These are phyloP conservation scores for Casuarina cunninghamiana DNA, from an alignment of 306 rosid genomes.

Conservation along the genomic window DNA sequence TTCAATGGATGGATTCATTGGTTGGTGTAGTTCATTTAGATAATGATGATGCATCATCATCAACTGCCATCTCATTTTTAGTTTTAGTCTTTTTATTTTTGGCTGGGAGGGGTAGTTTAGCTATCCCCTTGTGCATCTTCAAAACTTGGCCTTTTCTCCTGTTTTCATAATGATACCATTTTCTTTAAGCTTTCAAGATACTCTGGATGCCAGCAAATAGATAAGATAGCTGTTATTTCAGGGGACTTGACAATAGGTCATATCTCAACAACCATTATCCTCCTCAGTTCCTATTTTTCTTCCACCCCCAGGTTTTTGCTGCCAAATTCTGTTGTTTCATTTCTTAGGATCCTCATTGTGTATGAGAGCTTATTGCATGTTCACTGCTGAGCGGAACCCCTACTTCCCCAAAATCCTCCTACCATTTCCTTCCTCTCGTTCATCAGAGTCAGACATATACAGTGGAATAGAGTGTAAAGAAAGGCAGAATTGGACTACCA, in stretches of 20 bases:
- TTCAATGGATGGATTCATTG: not conserved
- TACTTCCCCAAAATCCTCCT: not conserved
- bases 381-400: not conserved
- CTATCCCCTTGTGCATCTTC: not conserved
- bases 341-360: constrained; percentile 5
- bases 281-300: constrained; percentile 6
- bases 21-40: not conserved
- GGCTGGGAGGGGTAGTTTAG: not conserved
- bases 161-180: not conserved
- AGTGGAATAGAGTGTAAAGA: not conserved
- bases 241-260: not conserved
- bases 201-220: not conserved
- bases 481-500: not conserved
- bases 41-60: not conserved
- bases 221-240: not conserved
- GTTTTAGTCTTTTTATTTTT: not conserved
- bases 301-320: constrained; percentile 9
- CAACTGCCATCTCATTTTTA: not conserved
- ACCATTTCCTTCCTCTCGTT: not conserved
- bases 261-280: not conserved
- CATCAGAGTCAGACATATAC: not conserved
- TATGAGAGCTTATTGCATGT: constrained; percentile 5
- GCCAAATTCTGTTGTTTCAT: not conserved
- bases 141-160: not conserved
- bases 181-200: not conserved